Evolutionary conservation across 2,329 filamentous ascomycete species (phyloP).

Genomic region (Aureobasidium sp.): DNA sequence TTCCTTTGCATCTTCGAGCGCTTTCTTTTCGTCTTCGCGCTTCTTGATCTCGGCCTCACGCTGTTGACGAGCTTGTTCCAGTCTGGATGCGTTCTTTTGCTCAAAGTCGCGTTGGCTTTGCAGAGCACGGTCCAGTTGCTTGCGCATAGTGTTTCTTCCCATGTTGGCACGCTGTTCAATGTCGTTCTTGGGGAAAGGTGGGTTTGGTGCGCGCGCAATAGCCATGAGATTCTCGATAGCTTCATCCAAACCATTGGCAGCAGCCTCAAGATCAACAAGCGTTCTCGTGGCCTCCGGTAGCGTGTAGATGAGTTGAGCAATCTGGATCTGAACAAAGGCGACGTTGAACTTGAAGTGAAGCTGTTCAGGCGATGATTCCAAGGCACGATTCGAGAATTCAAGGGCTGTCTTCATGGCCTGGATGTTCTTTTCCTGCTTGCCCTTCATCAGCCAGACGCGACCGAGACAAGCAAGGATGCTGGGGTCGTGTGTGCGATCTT

Average conservation of each 20-base stretch:
- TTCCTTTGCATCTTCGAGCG: conserved; percentile 59
- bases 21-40: conserved; percentile 69
- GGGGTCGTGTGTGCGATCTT: conserved; percentile 71
- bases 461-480: conserved; percentile 79
- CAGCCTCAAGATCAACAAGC: conserved; percentile 71
- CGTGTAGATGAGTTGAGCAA: conserved; percentile 71
- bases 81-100: conserved; percentile 81
- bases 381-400: conserved; percentile 60
- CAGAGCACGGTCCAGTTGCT: conserved; percentile 79
- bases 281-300: conserved; percentile 71
- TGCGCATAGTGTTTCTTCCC: conserved; percentile 89
- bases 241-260: conserved; percentile 71
- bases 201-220: conserved; percentile 54
- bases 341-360: conserved; percentile 96
- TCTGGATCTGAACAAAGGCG: conserved; percentile 92
- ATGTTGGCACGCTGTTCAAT: conserved; percentile 95
- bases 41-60: conserved; percentile 73
- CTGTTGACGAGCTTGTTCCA: conserved; percentile 69
- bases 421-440: conserved; percentile 59
- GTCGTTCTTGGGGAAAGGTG: conserved; percentile 84
- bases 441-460: conserved; percentile 78
- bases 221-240: conserved; percentile 66
- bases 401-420: conserved; percentile 58
- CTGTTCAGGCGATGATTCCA: conserved; percentile 72
- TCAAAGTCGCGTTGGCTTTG: conserved; percentile 87